phyloP scores from a whole-genome alignment of 1,139 yeast genomes.

The Suhomyces terraborum region DNA sequence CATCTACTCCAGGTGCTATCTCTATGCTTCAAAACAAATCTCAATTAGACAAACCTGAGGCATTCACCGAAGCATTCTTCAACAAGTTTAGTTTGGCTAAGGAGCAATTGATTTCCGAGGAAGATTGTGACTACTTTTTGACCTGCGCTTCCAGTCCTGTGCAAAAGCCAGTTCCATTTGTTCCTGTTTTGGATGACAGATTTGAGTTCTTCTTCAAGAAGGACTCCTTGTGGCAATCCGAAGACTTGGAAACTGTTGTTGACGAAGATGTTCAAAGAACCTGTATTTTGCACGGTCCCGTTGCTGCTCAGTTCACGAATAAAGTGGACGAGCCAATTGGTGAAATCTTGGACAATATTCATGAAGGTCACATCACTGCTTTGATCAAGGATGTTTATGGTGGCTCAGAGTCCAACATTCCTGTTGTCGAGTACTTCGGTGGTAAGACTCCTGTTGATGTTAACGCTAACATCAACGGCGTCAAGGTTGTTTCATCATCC shows the following conservation, averaged over 20 bases:
- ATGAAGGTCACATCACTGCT: conserved; percentile 81
- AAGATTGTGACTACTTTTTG: conserved; percentile 92
- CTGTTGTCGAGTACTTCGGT: conserved; percentile 88
- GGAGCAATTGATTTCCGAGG: conserved; percentile 86
- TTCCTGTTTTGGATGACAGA: conserved; percentile 91
- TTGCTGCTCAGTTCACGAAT: conserved; percentile 90
- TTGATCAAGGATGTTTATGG: conserved; percentile 69
- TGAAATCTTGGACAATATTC: conserved; percentile 83
- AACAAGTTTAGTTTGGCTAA: conserved; percentile 70
- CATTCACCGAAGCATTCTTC: conserved; percentile 60
- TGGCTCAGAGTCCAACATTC: conserved; percentile 71
- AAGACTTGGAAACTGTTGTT: conserved; percentile 93
- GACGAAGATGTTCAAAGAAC: conserved; percentile 97
- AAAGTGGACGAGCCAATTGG: conserved; percentile 90
- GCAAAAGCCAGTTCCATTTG: conserved; percentile 97
- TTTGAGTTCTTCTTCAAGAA: conserved; percentile 96
- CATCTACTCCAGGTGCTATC: conserved; percentile 49
- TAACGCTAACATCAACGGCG: conserved; percentile 24
- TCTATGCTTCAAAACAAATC: conserved; percentile 76
- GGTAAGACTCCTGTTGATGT: conserved; percentile 52
- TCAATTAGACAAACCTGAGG: conserved; percentile 69
- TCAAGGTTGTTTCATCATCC: conserved; percentile 33
- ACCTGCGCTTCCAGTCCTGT: conserved; percentile 77
- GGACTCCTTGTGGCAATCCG: conserved; percentile 99
- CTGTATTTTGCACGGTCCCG: conserved; percentile 98